Evolutionary conservation across 2,329 filamentous ascomycete genomes (phyloP), one percentile per base, ranked within the genome.

Genomic region (Apiospora pterosperma): DNA sequence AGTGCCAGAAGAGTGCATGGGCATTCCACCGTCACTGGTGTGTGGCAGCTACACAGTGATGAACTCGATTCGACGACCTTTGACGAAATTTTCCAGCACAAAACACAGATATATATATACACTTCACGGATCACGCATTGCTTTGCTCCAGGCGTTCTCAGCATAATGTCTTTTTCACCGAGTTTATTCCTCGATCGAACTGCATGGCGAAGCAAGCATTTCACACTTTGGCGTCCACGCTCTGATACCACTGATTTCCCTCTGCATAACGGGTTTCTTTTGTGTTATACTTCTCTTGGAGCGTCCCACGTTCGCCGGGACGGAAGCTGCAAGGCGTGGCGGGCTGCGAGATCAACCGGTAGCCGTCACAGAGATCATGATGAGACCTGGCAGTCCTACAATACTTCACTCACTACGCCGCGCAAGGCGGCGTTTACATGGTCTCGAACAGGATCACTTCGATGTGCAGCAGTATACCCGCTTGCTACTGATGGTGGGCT

Each of bases 1-100:
- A 99, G 78, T 99, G 96, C 79, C 96, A 99, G 80, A 98, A 98
- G 84, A 96, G 92, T 72, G 96, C 96, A 11, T 99, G 96, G 96
- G 93, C 96, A 34, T 98, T 93, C 79, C 96, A 99, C 77, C 90
- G 96, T 67, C 96, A 98, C 80, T 99, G 96, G 96, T 99, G 96
- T 77, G 90, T 96, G 65, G 90, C 90, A 66, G 92, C 92, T 61
- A 81, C 84, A 38, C 82, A 84, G 78, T 86, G 76, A 77, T 65
- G 36, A 62, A 36, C 65, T 61, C 60, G 63, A 42, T 59, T 59
- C 60, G 64, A 48, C 59, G 60, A 62, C 55, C n/a, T 61, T 59
- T 64, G 63, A 61, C 60, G 58, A 63, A 65, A 67, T 61, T 65
- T 59, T 64, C 67, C 39, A 62, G 38, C 23, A 62, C 39, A 62